Evolutionary conservation across 371 early-diverging fungal species (phyloP).

Genomic region (Capillidium heterosporum): DNA sequence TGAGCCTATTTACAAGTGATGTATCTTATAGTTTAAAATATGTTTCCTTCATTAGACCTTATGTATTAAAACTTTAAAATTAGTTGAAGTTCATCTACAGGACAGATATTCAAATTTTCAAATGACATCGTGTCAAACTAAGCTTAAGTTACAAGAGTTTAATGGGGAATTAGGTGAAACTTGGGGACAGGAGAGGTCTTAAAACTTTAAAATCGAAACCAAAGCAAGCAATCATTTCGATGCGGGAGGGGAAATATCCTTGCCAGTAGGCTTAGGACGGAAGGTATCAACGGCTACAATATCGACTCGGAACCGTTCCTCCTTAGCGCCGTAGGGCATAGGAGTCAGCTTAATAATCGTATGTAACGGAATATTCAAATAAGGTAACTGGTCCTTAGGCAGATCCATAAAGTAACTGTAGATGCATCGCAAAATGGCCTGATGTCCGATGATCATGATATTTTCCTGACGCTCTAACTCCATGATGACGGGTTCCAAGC

Average conservation of each 20-base stretch:
- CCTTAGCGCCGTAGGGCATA: slow-evolving; percentile 85
- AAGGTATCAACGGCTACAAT: slow-evolving; percentile 79
- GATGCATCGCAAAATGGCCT: slow-evolving; percentile 84
- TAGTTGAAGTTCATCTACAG: no score
- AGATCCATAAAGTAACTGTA: slow-evolving; percentile 86
- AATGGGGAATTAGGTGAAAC: no score
- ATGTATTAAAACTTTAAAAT: no score
- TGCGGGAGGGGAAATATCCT: neutral
- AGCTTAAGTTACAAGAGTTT: no score
- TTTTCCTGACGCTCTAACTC: slow-evolving; percentile 91
- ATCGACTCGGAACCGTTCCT: slow-evolving; percentile 65
- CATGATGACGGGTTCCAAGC: slow-evolving; percentile 90
- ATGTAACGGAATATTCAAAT: slow-evolving; percentile 91
- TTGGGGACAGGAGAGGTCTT: no score
- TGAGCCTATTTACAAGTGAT: no score
- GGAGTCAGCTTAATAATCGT: slow-evolving; percentile 88
- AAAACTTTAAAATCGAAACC: no score
- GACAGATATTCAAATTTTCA: no score
- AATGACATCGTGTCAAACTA: no score
- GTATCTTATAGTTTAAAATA: no score
- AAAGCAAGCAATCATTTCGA: no score
- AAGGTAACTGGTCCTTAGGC: slow-evolving; percentile 83
- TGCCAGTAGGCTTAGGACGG: slow-evolving; percentile 29
- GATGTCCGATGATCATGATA: slow-evolving; percentile 88
- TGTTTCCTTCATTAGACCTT: no score